A percentile compares a stretch with the other conserved stretches of the same genome.
Evolutionary conservation across 2,329 filamentous ascomycete species (phyloP).

Genomic region (Xylaria sp.): DNA sequence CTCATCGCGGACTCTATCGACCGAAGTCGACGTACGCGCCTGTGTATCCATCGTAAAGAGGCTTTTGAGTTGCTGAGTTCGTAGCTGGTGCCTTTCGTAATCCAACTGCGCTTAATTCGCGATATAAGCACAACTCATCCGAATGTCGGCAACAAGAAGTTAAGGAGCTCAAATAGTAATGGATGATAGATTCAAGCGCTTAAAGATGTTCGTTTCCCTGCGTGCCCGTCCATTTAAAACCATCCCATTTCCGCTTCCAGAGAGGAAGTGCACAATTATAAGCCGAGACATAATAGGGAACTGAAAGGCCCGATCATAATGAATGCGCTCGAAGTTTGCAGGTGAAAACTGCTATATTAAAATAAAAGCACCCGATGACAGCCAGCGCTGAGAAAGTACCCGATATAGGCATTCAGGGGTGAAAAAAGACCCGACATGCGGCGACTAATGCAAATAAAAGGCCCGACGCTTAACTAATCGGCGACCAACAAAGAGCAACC

Average conservation of each 20-base stretch:
- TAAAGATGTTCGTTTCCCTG: background rate
- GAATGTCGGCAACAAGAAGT: background rate
- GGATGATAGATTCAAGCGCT: background rate
- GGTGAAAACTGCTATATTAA: too few species aligned
- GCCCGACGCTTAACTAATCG: background rate
- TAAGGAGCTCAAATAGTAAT: background rate
- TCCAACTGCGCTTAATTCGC: background rate
- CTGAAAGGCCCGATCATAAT: background rate
- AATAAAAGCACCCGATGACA: background rate
- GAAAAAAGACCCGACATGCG: background rate
- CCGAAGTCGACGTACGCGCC: background rate
- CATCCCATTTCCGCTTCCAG: background rate
- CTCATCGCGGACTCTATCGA: background rate
- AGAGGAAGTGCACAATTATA: too few species aligned
- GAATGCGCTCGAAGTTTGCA: background rate
- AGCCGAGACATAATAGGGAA: background rate
- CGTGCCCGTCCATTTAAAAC: background rate
- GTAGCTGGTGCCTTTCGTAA: background rate
- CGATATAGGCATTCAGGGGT: background rate
- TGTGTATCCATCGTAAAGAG: background rate
- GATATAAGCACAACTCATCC: background rate
- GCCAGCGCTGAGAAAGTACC: background rate
- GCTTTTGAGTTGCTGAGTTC: background rate
- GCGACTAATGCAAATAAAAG: background rate
- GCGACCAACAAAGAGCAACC: background rate